These are phyloP conservation scores for Diaporthe sp. DNA, from an alignment of 2,329 filamentous ascomycete genomes.

Conservation along the genomic window DNA sequence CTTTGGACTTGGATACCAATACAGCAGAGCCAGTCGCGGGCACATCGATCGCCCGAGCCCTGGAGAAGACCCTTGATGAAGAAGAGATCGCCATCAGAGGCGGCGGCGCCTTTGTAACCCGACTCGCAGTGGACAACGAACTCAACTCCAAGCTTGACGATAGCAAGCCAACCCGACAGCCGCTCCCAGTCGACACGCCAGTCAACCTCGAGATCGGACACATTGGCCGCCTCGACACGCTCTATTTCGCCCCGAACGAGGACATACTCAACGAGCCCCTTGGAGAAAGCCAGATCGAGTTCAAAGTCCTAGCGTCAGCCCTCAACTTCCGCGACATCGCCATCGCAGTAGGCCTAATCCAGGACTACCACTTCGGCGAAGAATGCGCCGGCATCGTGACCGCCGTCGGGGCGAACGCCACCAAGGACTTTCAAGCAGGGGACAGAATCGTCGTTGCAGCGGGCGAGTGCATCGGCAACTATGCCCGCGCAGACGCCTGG, in stretches of 20 bases:
- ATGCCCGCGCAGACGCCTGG: conserved; percentile 38
- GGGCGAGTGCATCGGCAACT: conserved; percentile 15
- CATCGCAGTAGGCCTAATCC: conserved; percentile 7
- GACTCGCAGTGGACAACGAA: background rate
- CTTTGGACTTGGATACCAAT: background rate
- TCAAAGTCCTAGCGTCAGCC: background rate
- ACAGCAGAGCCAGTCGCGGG: background rate
- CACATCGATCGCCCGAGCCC: background rate
- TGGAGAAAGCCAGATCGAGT: conserved; percentile 11
- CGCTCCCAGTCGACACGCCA: background rate
- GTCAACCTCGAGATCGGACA: conserved; percentile 23
- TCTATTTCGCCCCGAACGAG: background rate
- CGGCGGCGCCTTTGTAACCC: background rate
- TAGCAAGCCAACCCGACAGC: background rate
- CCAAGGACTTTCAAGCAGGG: conserved; percentile 37
- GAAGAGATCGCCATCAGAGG: background rate
- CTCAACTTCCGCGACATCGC: conserved; percentile 26
- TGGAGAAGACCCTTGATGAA: background rate
- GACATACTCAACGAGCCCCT: background rate
- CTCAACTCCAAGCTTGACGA: conserved; percentile 13
- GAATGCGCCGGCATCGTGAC: conserved; percentile 14
- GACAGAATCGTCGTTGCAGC: conserved; percentile 39
- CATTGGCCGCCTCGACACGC: conserved; percentile 14
- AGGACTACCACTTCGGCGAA: conserved; percentile 14
- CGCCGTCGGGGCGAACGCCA: background rate